Percentiles rank a stretch among this genome's conserved stretches.
Evolutionary conservation across 495 filamentous ascomycete species (phyloP).

Genomic region (Pyrenopolyporus hunteri): DNA sequence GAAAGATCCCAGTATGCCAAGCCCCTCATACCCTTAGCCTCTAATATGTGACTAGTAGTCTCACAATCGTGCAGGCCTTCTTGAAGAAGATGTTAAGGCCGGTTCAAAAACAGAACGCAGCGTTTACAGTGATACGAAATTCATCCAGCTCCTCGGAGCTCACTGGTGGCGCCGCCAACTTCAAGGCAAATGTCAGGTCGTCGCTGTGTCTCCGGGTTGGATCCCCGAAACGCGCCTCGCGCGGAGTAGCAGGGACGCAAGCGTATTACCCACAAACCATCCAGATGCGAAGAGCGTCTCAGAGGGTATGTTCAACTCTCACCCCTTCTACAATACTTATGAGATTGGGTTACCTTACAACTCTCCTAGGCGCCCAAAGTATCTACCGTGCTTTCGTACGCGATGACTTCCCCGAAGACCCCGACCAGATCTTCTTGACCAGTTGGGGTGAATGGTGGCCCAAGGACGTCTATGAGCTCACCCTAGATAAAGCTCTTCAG

Average conservation of each 20-base stretch:
- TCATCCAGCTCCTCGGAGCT: slow-evolving; percentile 50
- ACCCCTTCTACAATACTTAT: background rate
- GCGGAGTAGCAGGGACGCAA: slow-evolving; percentile 17
- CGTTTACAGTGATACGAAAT: slow-evolving; percentile 49
- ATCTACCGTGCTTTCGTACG: slow-evolving; percentile 50
- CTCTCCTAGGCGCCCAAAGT: slow-evolving; percentile 44
- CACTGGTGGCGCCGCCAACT: slow-evolving; percentile 59
- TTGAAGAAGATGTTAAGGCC: slow-evolving; percentile 44
- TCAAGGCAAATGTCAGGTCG: slow-evolving; percentile 42
- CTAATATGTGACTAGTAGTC: background rate
- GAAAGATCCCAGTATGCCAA: slow-evolving; percentile 40
- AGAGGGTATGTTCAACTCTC: slow-evolving; percentile 42
- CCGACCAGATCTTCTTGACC: slow-evolving; percentile 53
- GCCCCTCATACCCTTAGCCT: background rate
- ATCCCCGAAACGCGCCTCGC: slow-evolving; percentile 47
- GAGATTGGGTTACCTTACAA: background rate
- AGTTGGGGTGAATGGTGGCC: slow-evolving; percentile 58
- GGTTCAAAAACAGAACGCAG: slow-evolving; percentile 33
- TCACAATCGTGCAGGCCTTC: slow-evolving; percentile 5
- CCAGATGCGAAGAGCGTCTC: slow-evolving; percentile 49
- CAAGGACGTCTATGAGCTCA: slow-evolving; percentile 45
- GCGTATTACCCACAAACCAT: slow-evolving; percentile 21
- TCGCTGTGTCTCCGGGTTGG: slow-evolving; percentile 54
- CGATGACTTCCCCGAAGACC: slow-evolving; percentile 53
- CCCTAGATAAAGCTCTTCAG: slow-evolving; percentile 50